phyloP scores from a whole-genome alignment of 108 stramenopile genomes.

The Fistulifera pelliculosa region DNA sequence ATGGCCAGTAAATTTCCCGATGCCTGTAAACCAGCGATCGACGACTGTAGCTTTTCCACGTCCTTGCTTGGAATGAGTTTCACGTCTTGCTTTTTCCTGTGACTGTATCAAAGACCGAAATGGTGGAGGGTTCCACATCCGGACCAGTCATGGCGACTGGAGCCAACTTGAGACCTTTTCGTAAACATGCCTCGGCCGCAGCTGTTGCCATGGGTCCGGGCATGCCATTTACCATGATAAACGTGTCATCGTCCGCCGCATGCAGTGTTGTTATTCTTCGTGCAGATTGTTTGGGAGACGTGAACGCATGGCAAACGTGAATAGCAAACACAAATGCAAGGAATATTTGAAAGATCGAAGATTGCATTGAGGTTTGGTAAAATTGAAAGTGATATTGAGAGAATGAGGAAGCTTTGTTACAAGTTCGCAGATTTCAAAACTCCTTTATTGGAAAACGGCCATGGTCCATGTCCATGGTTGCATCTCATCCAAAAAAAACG shows the following conservation, averaged over 20 bases:
- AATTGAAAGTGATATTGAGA: no score
- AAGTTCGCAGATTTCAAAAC: no score
- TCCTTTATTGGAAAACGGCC: no score
- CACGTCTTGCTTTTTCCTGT: constrained; percentile 48
- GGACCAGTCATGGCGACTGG: constrained; percentile 88
- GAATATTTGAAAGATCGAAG: no score
- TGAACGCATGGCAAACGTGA: no score
- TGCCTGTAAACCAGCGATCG: constrained; percentile 47
- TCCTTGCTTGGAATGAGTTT: constrained; percentile 62
- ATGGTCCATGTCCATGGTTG: no score
- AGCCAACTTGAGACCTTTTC: constrained; percentile 73
- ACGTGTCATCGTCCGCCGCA: constrained; percentile 4
- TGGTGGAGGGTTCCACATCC: constrained; percentile 55
- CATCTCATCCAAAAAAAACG: no score
- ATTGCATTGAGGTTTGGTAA: no score
- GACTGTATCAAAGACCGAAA: constrained; percentile 60
- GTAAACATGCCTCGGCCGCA: constrained; percentile 90
- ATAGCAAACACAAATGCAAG: no score
- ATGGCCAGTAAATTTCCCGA: constrained; percentile 76
- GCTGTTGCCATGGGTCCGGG: constrained; percentile 93
- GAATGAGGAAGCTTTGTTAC: no score
- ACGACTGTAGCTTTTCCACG: constrained; percentile 42
- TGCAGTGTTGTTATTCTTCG: no score
- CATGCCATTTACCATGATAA: constrained; percentile 90
- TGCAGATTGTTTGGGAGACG: no score